Evolutionary conservation across 805 yeast genomes (phyloP).

Genomic region (Nakazawaea sp.): DNA sequence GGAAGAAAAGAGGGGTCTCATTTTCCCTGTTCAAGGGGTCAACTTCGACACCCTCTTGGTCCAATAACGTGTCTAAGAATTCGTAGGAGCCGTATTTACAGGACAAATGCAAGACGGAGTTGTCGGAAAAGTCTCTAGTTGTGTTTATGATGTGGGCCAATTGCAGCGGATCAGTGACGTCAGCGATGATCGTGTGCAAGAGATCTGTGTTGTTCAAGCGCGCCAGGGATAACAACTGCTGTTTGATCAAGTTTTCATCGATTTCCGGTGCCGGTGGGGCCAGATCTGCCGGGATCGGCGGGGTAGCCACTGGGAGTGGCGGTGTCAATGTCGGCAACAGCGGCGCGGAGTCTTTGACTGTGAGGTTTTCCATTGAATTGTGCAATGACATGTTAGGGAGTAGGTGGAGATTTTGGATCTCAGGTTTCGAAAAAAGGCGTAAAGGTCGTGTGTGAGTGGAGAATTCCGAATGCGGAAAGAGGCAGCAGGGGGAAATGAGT

Average conservation of each 20-base stretch:
- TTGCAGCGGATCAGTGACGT: conserved; percentile 26
- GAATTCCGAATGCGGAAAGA: too few relatives aligned
- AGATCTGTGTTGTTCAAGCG: conserved; percentile 84
- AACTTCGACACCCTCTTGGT: conserved; percentile 84
- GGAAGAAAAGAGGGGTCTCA: conserved; percentile 85
- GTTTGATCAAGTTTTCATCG: conserved; percentile 70
- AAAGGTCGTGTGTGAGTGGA: too few relatives aligned
- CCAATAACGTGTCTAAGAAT: conserved; percentile 72
- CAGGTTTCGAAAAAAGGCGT: too few relatives aligned
- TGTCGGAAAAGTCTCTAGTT: conserved; percentile 70
- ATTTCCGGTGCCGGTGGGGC: conserved; percentile 1
- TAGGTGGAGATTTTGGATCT: too few relatives aligned
- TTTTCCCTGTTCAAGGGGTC: conserved; percentile 77
- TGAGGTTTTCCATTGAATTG: conserved; percentile 3
- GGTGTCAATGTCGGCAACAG: not conserved
- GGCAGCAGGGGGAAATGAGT: too few relatives aligned
- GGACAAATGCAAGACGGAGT: conserved; percentile 76
- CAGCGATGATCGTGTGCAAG: conserved; percentile 35
- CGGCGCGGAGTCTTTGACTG: not conserved
- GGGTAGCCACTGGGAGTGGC: conserved; percentile 4
- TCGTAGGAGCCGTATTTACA: conserved; percentile 81
- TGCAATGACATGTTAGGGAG: conserved; percentile 1
- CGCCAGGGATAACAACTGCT: conserved; percentile 81
- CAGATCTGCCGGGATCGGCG: conserved; percentile 1
- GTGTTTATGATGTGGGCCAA: conserved; percentile 52